Evolutionary conservation across 2,329 filamentous ascomycete species (phyloP).

Genomic region (Colletotrichum cuscutae): DNA sequence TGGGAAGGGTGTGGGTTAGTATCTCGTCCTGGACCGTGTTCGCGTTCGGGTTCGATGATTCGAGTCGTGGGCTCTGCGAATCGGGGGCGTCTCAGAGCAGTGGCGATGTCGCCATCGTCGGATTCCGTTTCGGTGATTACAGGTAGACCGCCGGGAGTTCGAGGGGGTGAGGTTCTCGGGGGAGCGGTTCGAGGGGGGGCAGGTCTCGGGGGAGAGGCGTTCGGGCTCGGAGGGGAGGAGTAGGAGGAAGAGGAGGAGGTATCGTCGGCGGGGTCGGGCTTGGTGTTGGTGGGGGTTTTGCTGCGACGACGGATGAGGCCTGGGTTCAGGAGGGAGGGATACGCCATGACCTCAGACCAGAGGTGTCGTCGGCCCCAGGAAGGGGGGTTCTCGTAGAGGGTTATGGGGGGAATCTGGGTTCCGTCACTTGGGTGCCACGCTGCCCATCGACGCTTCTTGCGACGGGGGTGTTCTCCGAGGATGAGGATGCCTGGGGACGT

Average conservation of each 20-base stretch:
- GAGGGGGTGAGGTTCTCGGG: not conserved
- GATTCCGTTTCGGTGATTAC: not conserved
- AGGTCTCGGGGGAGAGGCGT: not conserved
- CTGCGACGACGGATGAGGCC: not conserved
- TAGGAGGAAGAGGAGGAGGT: too few species aligned
- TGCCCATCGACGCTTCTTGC: not conserved
- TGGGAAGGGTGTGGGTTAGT: not conserved
- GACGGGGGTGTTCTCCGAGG: not conserved
- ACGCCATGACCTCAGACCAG: not conserved
- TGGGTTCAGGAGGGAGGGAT: not conserved
- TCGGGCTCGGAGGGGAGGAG: not conserved
- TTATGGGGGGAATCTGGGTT: not conserved
- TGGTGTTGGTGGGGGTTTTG: not conserved
- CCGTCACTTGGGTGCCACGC: not conserved
- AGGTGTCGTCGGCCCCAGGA: conserved; percentile 23
- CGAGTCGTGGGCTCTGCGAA: not conserved
- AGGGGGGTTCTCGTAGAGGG: not conserved
- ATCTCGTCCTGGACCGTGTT: not conserved
- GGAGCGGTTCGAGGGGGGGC: too few species aligned
- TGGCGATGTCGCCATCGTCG: not conserved
- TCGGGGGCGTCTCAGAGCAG: not conserved
- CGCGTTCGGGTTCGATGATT: not conserved
- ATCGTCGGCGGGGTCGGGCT: not conserved
- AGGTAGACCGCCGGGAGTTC: not conserved
- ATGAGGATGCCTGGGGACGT: not conserved